Percentiles rank a stretch among this genome's conserved stretches.
Evolutionary conservation across 768 basidiomycete species (phyloP).

Genomic region (Xerocomus potaroensis): DNA sequence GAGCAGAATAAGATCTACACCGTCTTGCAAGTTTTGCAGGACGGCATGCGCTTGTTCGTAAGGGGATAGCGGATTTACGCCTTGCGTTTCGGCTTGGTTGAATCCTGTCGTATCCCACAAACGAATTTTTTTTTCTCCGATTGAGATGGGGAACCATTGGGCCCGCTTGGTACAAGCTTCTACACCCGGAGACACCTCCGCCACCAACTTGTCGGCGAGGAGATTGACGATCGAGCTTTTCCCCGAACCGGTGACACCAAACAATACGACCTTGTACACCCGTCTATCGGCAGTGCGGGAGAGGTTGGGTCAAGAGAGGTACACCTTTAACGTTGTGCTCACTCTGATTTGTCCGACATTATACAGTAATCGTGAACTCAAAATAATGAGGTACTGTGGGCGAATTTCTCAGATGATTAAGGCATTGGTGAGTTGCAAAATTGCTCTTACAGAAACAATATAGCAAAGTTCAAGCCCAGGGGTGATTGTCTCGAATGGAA

Average conservation of each 20-base stretch:
- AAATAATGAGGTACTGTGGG: neutral
- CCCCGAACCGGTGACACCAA: constrained; percentile 29
- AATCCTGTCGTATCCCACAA: constrained; percentile 36
- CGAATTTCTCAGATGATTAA: no score
- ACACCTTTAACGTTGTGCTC: constrained; percentile 4
- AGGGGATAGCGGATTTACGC: constrained; percentile 14
- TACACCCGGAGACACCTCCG: constrained; percentile 27
- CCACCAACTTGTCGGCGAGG: constrained; percentile 23
- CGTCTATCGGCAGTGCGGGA: constrained; percentile 8
- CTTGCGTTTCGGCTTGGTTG: constrained; percentile 20
- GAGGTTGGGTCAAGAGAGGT: constrained; percentile 1
- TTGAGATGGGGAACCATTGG: constrained; percentile 16
- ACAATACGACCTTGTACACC: constrained; percentile 22
- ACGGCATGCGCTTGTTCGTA: constrained; percentile 33
- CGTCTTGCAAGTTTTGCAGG: constrained; percentile 29
- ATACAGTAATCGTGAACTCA: neutral
- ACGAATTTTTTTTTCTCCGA: constrained; percentile 20
- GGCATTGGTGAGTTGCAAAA: no score
- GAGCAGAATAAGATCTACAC: constrained; percentile 39
- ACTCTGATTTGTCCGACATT: constrained; percentile 13
- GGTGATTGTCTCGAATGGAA: no score
- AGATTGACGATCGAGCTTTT: constrained; percentile 31
- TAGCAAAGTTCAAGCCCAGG: no score
- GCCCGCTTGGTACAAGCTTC: constrained; percentile 33
- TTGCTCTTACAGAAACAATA: no score